These are phyloP conservation scores for Oryza glumipatula DNA, from an alignment of 176 grass and related monocot species.

Conservation along the genomic window DNA sequence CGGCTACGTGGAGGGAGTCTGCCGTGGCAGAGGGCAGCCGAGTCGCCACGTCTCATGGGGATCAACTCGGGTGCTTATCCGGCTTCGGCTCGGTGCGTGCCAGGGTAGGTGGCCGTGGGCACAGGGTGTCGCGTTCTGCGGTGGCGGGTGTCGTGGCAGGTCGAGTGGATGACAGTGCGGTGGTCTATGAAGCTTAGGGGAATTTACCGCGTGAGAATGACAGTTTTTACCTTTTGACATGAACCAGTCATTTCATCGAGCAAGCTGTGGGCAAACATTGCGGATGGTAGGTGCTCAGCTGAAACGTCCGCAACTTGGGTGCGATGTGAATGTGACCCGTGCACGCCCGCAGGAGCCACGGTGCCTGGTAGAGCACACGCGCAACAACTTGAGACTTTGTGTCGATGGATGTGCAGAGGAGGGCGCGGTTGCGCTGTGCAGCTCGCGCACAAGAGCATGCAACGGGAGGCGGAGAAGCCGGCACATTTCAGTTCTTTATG, in stretches of 20 bases:
- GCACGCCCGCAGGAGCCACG: too few species aligned
- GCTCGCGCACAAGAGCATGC: too few species aligned
- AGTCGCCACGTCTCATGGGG: conserved; percentile 43
- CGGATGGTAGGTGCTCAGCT: too few species aligned
- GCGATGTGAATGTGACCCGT: too few species aligned
- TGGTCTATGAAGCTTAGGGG: background rate
- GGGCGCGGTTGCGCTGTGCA: too few species aligned
- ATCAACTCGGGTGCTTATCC: conserved; percentile 31
- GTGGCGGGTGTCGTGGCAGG: background rate
- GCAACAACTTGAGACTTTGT: too few species aligned
- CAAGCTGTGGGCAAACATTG: background rate
- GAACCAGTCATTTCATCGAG: background rate
- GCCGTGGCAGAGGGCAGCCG: conserved; percentile 9
- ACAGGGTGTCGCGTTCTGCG: conserved; percentile 1
- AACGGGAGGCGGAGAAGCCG: too few species aligned
- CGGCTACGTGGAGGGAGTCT: conserved; percentile 38
- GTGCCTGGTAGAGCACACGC: too few species aligned
- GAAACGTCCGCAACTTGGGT: too few species aligned
- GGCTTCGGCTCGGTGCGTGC: conserved; percentile 13
- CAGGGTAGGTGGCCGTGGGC: background rate
- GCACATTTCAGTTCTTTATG: too few species aligned
- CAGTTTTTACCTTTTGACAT: background rate
- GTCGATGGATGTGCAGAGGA: too few species aligned
- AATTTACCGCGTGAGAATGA: background rate
- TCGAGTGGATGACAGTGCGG: background rate